Base-by-base conservation (phyloP, 345 rosid species). In the Salix purpurea region DNA sequence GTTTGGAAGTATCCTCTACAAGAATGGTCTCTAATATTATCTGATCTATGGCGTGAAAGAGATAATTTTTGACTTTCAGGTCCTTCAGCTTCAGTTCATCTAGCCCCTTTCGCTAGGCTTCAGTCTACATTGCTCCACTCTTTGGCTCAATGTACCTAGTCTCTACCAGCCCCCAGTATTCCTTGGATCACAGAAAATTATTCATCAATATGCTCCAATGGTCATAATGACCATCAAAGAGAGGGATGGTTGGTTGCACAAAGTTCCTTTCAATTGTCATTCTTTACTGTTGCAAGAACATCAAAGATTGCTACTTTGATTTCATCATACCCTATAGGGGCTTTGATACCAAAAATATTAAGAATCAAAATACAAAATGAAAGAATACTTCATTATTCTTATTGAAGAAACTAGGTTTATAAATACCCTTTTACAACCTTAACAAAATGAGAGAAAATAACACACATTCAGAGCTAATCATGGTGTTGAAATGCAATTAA, bases 161-260 rank as follows among this genome's bases (percentile, higher is more conserved):
- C 21, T 58, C 67, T 10, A 72, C 21, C 8, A 72, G 7, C 1
- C 3, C 24, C 67, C 8, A 72, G 4, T 2, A 37, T 23, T 72
- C 34, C 23, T 72, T 58, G 2, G 36, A 72, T 3, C 4, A 15
- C 12, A 72, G 21, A n/a, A 72, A 72, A 72, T 72, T 58, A 15
- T 72, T 6, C 36, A 58, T 58, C 52, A 72, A 18, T 23, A 72
- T 56, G 23, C 75, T 56, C 75, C 13, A 58, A 13, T 72, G 50
- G n/a, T 72, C 67, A 58, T 72, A 72, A 19, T 72, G 66, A 72
- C 75, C 75, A 54, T 72, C 46, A 56, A 52, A 72, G 5, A 8
- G 32, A 34, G 50, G 14, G n/a, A 54, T 72, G 9, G 50, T 0
- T 72, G 74, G 66, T 10, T 72, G 32, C 12, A 54, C 14, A 56